Base-by-base conservation (phyloP, 257 asterid species). In the Rehmannia glutinosa region DNA sequence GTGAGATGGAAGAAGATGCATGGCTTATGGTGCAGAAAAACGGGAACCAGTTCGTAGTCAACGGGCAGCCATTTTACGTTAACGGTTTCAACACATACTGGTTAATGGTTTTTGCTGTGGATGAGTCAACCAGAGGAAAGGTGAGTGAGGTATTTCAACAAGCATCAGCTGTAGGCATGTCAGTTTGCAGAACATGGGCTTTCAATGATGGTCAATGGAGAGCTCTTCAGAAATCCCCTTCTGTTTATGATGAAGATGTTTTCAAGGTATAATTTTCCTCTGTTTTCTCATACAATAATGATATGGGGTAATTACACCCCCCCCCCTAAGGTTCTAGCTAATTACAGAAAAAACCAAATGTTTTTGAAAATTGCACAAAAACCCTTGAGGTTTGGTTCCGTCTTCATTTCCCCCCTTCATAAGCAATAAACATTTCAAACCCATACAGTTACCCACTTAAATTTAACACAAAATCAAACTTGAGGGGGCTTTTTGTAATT, bases 71-170 rank as follows among this genome's bases (percentile, higher is more conserved):
- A 3, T 93, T 88, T 65, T 93, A 93, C 53, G 84, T 90, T n/a
- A 90, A 93, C 47, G 97, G 98, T 39, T 93, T 93, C 96, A 93
- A 93, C 82, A 93, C 97, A 8, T 93, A 93, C 33, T 90, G 98
- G 98, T 69, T 90, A 21, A 93, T 93, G 97, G 92, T 93, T 15
- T 84, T 90, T 39, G 94, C 96, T 3, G 93, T 80, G 49, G 98
- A 93, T 66, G 68, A 81, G 58, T 90, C 96, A 8, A 88, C 95
- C 1, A 78, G 92, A 64, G 84, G 77, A 11, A 93, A 93, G 66
- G 97, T 90, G 45, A 88, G 80, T 41, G 92, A 84, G 54, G 72
- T 85, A 8, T 93, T 93, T 64, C 86, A 86, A 45, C 87, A 88
- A 72, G 98, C 97, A 7, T 86, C 97, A 0, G 70, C 90, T 6